phyloP scores from a whole-genome alignment of 2,329 filamentous ascomycete species.

The Diatrype stigma region DNA sequence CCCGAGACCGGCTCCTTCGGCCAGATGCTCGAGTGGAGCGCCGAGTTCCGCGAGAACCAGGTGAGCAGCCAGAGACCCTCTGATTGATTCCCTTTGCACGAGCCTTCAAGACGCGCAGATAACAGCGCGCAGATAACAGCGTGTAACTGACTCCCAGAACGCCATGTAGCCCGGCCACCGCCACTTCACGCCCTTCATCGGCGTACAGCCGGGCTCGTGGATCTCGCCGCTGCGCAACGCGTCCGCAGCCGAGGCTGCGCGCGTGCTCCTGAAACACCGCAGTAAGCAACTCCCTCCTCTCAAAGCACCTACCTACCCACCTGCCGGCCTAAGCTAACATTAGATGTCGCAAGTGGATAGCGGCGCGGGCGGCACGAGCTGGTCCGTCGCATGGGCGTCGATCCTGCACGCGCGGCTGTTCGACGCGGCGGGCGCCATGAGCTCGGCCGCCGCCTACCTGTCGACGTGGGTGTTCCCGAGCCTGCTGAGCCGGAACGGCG shows the following conservation, averaged over 20 bases:
- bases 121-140: too few relatives aligned
- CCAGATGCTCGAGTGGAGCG: slow-evolving; percentile 1
- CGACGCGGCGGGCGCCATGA: neutral
- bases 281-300: too few relatives aligned
- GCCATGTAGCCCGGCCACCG: neutral
- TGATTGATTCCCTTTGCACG: too few relatives aligned
- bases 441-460: neutral
- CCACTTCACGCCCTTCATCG: neutral
- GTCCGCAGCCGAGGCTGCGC: neutral
- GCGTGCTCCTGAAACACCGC: neutral
- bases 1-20: neutral
- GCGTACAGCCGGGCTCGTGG: neutral
- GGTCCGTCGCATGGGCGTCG: neutral
- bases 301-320: too few relatives aligned
- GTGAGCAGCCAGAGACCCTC: too few relatives aligned
- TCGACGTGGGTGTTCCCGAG: neutral
- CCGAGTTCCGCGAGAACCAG: neutral
- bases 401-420: neutral
- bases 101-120: too few relatives aligned
- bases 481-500: neutral
- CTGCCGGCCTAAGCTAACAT: too few relatives aligned
- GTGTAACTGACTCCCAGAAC: too few relatives aligned
- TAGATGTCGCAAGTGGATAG: too few relatives aligned
- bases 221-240: neutral
- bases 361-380: neutral